Conservation (phyloP, 495 filamentous ascomycete genomes). For the Baudoinia panamericana region DNA sequence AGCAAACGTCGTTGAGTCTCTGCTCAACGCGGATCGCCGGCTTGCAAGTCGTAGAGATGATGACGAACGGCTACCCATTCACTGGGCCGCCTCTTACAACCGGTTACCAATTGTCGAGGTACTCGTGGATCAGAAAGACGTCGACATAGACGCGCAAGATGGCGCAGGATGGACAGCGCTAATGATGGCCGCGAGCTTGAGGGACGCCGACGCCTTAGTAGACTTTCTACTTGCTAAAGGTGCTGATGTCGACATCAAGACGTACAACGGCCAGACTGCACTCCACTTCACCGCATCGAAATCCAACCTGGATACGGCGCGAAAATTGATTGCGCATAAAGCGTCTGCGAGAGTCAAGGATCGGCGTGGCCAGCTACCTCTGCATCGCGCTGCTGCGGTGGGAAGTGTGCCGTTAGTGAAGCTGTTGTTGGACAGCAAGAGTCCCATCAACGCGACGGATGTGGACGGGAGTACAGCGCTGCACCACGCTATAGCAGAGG, state of each 20-base stretch:
- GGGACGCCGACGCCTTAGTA: conserved; percentile 52
- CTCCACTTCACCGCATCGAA: conserved; percentile 91
- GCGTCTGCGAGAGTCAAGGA: conserved; percentile 78
- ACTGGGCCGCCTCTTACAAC: conserved; percentile 89
- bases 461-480: conserved; percentile 69
- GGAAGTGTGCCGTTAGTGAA: conserved; percentile 78
- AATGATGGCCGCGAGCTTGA: conserved; percentile 80
- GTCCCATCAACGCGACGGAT: conserved; percentile 81
- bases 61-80: conserved; percentile 82
- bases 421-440: conserved; percentile 61
- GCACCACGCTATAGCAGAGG: conserved; percentile 86
- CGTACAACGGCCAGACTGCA: conserved; percentile 55
- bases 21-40: conserved; percentile 59
- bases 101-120: conserved; percentile 60
- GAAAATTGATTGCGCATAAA: conserved; percentile 58
- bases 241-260: conserved; percentile 73
- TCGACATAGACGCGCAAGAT: conserved; percentile 86
- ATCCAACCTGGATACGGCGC: conserved; percentile 65
- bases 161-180: conserved; percentile 85
- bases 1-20: conserved; percentile 18
- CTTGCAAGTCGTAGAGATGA: conserved; percentile 62
- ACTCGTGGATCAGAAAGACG: conserved; percentile 53
- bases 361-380: conserved; percentile 66
- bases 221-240: conserved; percentile 66
- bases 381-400: conserved; percentile 84